Evolutionary conservation across 768 basidiomycete species (phyloP).

Genomic region (Boletus barrowsii): DNA sequence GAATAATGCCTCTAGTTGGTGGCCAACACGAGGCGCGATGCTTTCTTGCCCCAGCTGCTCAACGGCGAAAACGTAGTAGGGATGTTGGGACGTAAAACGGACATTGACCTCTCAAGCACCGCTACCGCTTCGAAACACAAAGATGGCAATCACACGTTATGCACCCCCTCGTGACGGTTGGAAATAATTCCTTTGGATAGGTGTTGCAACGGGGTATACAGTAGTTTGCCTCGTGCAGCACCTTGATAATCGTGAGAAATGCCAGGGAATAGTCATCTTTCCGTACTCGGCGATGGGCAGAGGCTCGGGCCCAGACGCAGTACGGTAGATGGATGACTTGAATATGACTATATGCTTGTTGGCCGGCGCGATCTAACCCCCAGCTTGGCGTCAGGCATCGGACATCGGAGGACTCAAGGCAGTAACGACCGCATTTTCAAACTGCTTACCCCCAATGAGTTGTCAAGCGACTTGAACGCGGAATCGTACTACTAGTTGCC

Average conservation of each 20-base stretch:
- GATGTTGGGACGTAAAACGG: conserved; percentile 2
- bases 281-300: background rate
- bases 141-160: no score
- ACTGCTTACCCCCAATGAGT: no score
- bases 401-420: background rate
- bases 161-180: no score
- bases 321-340: no score
- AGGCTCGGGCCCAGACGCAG: no score
- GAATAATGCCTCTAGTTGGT: background rate
- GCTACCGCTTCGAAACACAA: background rate
- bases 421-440: no score
- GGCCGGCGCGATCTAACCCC: background rate
- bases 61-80: background rate
- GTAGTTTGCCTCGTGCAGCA: background rate
- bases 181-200: no score
- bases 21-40: conserved; percentile 1
- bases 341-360: background rate
- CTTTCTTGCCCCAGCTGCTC: background rate
- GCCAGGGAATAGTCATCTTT: background rate
- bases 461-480: no score
- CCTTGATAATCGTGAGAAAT: background rate
- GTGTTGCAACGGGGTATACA: no score
- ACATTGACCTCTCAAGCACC: background rate
- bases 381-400: background rate
- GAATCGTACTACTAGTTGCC: no score